Percentiles rank a stretch among this genome's conserved stretches.
Conservation (phyloP, 2,329 filamentous ascomycete genomes). For the Fusarium lyarnte region DNA sequence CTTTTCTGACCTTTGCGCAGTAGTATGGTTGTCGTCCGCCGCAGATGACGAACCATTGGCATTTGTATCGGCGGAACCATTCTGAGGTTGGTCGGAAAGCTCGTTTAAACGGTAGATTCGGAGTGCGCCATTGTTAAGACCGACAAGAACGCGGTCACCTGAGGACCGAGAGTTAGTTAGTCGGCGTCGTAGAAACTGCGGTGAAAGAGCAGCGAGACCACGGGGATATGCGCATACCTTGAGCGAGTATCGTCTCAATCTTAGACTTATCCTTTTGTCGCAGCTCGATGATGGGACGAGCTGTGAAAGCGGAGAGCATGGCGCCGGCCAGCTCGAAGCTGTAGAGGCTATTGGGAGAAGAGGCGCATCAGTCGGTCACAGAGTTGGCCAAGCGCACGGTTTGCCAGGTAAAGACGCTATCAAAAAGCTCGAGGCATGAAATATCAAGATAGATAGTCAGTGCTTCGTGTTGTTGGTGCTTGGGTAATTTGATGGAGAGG, state of each 20-base stretch:
- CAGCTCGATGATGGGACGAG: conserved; percentile 96
- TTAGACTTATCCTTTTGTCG: conserved; percentile 94
- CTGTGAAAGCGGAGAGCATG: conserved; percentile 98
- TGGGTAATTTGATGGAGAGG: conserved; percentile 1
- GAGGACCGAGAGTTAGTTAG: conserved; percentile 13
- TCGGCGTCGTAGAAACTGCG: background rate
- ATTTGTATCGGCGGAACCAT: conserved; percentile 46
- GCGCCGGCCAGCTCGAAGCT: conserved; percentile 57
- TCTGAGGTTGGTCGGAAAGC: conserved; percentile 50
- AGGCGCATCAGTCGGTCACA: conserved; percentile 44
- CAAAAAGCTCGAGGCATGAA: background rate
- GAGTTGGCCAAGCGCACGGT: background rate
- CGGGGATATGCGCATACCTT: conserved; percentile 65
- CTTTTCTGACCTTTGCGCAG: conserved; percentile 52
- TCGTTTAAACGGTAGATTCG: conserved; percentile 94
- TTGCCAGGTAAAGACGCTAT: background rate
- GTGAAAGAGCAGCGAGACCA: background rate
- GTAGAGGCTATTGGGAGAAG: conserved; percentile 42
- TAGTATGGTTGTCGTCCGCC: conserved; percentile 41
- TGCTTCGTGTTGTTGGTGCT: conserved; percentile 4
- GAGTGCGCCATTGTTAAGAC: conserved; percentile 87
- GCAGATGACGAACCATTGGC: conserved; percentile 42
- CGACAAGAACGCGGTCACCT: conserved; percentile 92
- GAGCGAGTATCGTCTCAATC: conserved; percentile 94
- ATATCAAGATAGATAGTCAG: background rate